Percentiles rank a stretch among this genome's conserved stretches.
Conservation (phyloP, 106 monocot genomes). For the Gastrodia elata region DNA sequence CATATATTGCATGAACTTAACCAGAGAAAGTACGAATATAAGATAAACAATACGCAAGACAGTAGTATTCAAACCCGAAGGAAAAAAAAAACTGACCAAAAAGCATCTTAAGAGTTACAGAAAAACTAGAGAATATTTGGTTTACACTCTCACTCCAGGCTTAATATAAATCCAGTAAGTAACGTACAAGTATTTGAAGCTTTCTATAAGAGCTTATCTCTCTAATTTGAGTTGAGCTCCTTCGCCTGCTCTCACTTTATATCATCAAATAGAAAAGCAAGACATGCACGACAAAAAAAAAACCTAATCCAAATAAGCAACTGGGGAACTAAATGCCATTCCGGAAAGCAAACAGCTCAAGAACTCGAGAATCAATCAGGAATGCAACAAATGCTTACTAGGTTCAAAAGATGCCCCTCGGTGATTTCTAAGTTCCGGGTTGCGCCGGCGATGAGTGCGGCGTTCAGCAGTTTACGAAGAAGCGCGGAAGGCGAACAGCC, state of each 20-base stretch:
- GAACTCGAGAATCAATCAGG: neutral
- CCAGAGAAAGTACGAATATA: too few relatives aligned
- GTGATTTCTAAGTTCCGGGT: neutral
- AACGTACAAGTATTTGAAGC: neutral
- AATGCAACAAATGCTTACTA: neutral
- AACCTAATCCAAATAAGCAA: neutral
- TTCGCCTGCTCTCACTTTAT: neutral
- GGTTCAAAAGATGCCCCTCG: neutral
- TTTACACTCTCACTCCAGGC: neutral
- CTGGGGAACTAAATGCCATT: neutral
- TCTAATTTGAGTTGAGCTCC: neutral
- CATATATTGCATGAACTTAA: too few relatives aligned
- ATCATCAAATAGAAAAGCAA: neutral
- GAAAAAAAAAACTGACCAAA: neutral
- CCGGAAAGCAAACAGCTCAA: neutral
- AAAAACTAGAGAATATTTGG: neutral
- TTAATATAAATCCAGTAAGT: neutral
- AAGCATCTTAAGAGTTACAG: neutral
- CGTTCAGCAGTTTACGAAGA: neutral
- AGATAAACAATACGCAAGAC: too few relatives aligned
- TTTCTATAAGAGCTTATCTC: neutral
- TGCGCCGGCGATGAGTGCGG: neutral
- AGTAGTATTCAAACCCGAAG: neutral
- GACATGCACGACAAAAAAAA: neutral
- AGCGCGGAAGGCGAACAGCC: neutral